Conservation (phyloP, 768 basidiomycete genomes). For the Termitomyces sp. region DNA sequence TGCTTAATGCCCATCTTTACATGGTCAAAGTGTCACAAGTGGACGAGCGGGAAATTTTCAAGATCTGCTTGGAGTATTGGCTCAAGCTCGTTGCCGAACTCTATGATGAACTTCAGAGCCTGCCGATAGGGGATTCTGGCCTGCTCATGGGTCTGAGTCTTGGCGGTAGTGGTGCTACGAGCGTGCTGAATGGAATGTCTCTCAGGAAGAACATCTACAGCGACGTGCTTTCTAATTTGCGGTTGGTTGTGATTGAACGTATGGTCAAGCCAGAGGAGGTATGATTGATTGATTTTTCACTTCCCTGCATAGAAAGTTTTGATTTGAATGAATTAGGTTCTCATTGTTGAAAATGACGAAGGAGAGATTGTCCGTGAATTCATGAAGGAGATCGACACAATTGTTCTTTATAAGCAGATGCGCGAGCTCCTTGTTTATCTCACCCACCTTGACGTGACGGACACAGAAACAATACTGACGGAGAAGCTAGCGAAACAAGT, state of each 20-base stretch:
- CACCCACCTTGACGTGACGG: constrained; percentile 92
- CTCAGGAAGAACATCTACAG: constrained; percentile 93
- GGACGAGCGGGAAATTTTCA: constrained; percentile 98
- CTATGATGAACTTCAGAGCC: constrained; percentile 93
- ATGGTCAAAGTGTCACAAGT: constrained; percentile 98
- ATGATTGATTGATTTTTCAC: constrained; percentile 16
- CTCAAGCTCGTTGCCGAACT: constrained; percentile 91
- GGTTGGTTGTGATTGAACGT: constrained; percentile 94
- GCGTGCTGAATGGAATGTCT: constrained; percentile 72
- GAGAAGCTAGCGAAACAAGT: constrained; percentile 98
- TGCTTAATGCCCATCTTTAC: constrained; percentile 95
- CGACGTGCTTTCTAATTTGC: constrained; percentile 90
- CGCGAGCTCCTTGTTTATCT: constrained; percentile 96
- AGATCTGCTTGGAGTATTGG: constrained; percentile 99
- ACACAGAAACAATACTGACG: constrained; percentile 96
- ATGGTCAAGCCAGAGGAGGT: constrained; percentile 99
- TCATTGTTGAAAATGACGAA: constrained; percentile 99
- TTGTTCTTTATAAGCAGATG: constrained; percentile 98
- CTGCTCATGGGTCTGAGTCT: constrained; percentile 88
- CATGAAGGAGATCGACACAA: constrained; percentile 98
- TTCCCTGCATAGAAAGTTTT: background rate
- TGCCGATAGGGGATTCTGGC: constrained; percentile 85
- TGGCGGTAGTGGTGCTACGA: constrained; percentile 61
- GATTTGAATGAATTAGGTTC: constrained; percentile 51
- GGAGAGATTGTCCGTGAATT: constrained; percentile 99